Evolutionary conservation across 116 monocot genomes (phyloP), one percentile per base, ranked within the genome.

Genomic region (Zostera marina): DNA sequence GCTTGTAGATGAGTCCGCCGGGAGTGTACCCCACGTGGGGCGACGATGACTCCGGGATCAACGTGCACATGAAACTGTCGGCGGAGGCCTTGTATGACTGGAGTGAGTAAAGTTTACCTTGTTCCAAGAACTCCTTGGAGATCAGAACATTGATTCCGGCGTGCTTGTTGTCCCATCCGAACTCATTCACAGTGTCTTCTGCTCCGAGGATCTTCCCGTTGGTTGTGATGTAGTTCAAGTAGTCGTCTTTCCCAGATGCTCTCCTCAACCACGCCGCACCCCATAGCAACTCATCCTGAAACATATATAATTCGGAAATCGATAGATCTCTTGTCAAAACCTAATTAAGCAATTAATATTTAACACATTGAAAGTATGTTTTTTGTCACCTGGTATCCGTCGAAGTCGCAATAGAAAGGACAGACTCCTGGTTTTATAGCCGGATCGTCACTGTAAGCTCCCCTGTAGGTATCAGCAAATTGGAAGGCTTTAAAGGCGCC

Each of bases 121-220:
- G n/a, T n/a, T 91, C 82, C 58, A 91, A 40, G 67, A 77, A 91
- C 59, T 91, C 91, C 91, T 76, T 83, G 47, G 83, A 81, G 70
- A 93, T 67, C 13, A 93, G 81, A 45, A 93, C 81, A 44, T 83
- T 84, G 72, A 88, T 70, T 67, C 93, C 93, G 19, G 88, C 93
- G 44, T 94, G 88, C 64, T 94, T 94, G 73, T 88, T 94, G 59
- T 94, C 93, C 93, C 93, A 94, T 0, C 93, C 93, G 43, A 94
- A 94, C 69, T 94, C 90, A 24, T 64, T 64, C 54, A 54, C 44
- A n/a, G 53, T 64, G 56, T 83, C 84, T 0, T 89, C 84, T 7
- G 81, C 81, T 13, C 81, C 78, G 0, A 90, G 81, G 1, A 79
- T 90, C 53, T 84, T 90, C 60, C 81, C 79, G 24, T 90, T 90